phyloP scores from a whole-genome alignment of 2,329 filamentous ascomycete genomes.

The Colletotrichum orchidophilum region DNA sequence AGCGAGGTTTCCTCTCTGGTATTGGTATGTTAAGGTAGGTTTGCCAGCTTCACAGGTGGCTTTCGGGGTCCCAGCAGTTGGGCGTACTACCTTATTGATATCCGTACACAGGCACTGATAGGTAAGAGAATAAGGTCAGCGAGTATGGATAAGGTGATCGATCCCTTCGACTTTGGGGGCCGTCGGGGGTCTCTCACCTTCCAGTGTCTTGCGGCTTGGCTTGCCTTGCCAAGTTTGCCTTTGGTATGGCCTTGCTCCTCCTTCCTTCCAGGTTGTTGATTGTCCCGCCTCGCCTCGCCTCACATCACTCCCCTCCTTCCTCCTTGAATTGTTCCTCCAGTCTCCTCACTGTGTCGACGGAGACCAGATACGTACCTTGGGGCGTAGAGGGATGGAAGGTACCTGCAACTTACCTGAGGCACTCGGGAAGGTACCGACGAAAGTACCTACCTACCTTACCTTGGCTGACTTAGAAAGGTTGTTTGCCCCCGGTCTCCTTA shows the following conservation, averaged over 20 bases:
- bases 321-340: neutral
- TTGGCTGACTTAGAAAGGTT: too few species aligned
- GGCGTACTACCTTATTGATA: neutral
- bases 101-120: too few species aligned
- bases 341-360: neutral
- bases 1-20: neutral
- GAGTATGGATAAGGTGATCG: neutral
- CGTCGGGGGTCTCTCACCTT: neutral
- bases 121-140: neutral
- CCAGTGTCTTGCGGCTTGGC: too few species aligned
- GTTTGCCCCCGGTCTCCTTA: neutral
- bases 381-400: neutral
- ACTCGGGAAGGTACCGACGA: neutral
- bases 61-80: neutral
- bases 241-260: neutral
- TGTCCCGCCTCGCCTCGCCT: neutral
- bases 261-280: neutral
- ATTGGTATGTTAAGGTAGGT: neutral
- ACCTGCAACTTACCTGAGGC: neutral
- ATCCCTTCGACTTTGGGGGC: neutral
- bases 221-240: neutral
- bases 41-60: neutral
- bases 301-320: neutral
- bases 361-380: neutral
- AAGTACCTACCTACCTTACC: neutral